Evolutionary conservation across 345 rosid genomes (phyloP), one percentile per base, ranked within the genome.

Genomic region (Stellera chamaejasme): DNA sequence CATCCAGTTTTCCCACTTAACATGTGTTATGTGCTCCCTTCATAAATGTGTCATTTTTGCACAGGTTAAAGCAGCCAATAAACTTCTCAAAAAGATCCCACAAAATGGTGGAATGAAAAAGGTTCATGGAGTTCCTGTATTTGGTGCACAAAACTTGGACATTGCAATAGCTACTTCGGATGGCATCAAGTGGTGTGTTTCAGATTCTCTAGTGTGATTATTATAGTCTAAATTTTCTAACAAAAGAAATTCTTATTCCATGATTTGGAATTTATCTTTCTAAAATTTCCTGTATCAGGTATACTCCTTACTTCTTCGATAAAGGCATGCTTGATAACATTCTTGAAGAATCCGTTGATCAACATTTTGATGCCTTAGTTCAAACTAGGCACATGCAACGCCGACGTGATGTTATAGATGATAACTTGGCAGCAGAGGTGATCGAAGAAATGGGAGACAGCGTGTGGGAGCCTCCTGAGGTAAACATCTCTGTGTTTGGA

Each of bases 301-400:
- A 89, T 70, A 87, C 99, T 44, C 99, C 99, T 10, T 93, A 87
- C 72, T 93, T 93, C 78, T 93, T 93, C 45, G 88, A 93, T 76
- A 89, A 93, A 71, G 75, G 63, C 75, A 87, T 84, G 73, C 87
- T 93, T 16, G 97, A 93, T 76, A 81, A 79, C 80, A 87, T 93
- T 74, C 96, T 89, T 50, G 97, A 93, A 68, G 96, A 93, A 72
- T 89, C 94, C 45, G 92, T 87, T 41, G 97, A 89, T 68, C 95
- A 93, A 71, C 97, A 89, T 76, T 93, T 89, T 61, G 82, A 83
- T 70, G 57, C 76, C 63, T 72, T 93, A 72, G 84, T 93, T 60
- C 92, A 89, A 87, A 87, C 79, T 27, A 85, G 97, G 66, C 97
- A 89, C 63, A 76, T 77, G 70, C 88, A 87, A 63, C 87, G 97